phyloP scores from a whole-genome alignment of 352 stramenopile genomes.

The Pythium graminicola region DNA sequence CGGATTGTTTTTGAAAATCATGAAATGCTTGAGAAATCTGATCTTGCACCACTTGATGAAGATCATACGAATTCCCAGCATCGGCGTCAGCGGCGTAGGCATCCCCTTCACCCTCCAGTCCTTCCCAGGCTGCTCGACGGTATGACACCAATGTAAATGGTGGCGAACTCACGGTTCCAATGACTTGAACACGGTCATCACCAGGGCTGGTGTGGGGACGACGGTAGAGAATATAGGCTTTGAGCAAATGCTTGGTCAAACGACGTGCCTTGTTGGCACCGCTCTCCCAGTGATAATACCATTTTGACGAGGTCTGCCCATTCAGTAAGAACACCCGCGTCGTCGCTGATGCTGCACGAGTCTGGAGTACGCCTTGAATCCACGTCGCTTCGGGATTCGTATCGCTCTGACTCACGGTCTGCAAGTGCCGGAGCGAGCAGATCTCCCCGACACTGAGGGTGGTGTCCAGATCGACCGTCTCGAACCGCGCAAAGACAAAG shows the following conservation, averaged over 20 bases:
- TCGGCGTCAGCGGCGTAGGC: conserved; percentile 21
- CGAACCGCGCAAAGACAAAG: conserved; percentile 24
- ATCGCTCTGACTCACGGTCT: conserved; percentile 19
- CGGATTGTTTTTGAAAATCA: conserved; percentile 26
- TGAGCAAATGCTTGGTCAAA: conserved; percentile 20
- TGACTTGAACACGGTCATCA: conserved; percentile 20
- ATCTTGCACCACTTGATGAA: conserved; percentile 28
- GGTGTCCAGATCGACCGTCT: conserved; percentile 15
- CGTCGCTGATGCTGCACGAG: background rate
- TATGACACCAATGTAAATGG: conserved; percentile 42
- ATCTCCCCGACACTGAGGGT: conserved; percentile 9
- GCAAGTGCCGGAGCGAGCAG: conserved; percentile 14
- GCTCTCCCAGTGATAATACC: conserved; percentile 27
- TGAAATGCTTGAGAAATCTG: conserved; percentile 37
- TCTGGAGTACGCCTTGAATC: conserved; percentile 16
- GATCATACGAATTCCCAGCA: conserved; percentile 17
- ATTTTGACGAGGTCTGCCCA: conserved; percentile 20
- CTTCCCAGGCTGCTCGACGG: conserved; percentile 21
- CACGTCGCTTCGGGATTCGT: conserved; percentile 19
- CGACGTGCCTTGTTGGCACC: conserved; percentile 21
- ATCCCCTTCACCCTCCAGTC: conserved; percentile 4
- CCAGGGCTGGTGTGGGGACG: background rate
- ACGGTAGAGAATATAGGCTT: conserved; percentile 19
- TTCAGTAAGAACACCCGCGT: conserved; percentile 19
- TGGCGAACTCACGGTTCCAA: conserved; percentile 32